phyloP scores from a whole-genome alignment of 2,329 filamentous ascomycete species.

The Fusarium haematococcum region DNA sequence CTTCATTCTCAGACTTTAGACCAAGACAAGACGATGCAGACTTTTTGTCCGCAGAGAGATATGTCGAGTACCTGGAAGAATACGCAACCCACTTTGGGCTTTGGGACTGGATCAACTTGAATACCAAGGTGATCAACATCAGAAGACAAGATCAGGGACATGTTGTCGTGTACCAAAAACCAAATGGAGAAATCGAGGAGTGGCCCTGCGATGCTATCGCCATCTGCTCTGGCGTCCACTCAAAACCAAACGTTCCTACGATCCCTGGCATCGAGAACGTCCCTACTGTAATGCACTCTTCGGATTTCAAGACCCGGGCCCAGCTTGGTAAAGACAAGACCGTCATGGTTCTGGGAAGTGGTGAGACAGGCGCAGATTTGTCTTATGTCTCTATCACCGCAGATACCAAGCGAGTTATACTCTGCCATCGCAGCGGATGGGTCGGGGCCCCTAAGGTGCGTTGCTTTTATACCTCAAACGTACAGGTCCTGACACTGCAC shows the following conservation, averaged over 20 bases:
- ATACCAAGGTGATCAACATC: constrained; percentile 48
- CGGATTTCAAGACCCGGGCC: constrained; percentile 52
- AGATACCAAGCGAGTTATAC: constrained; percentile 51
- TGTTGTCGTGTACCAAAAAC: not conserved
- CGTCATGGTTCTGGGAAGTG: constrained; percentile 56
- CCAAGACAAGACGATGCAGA: constrained; percentile 49
- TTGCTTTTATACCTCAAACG: not conserved
- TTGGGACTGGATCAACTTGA: constrained; percentile 51
- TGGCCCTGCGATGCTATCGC: constrained; percentile 17
- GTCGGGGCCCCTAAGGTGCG: constrained; percentile 29
- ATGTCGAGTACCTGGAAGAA: constrained; percentile 54
- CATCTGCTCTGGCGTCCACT: constrained; percentile 17
- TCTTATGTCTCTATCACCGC: constrained; percentile 57
- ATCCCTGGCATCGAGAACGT: constrained; percentile 10
- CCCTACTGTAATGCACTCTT: constrained; percentile 54
- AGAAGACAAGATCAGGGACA: constrained; percentile 44
- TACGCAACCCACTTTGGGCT: constrained; percentile 55
- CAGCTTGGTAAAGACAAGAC: constrained; percentile 55
- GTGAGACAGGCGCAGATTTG: constrained; percentile 59
- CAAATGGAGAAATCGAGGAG: not conserved
- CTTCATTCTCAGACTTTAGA: constrained; percentile 59
- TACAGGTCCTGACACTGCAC: not conserved
- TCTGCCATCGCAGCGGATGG: constrained; percentile 58
- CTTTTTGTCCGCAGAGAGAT: constrained; percentile 54
- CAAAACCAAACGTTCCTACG: constrained; percentile 8